These are phyloP conservation scores for Corylus avellana DNA, from an alignment of 306 rosid genomes.

Conservation along the genomic window DNA sequence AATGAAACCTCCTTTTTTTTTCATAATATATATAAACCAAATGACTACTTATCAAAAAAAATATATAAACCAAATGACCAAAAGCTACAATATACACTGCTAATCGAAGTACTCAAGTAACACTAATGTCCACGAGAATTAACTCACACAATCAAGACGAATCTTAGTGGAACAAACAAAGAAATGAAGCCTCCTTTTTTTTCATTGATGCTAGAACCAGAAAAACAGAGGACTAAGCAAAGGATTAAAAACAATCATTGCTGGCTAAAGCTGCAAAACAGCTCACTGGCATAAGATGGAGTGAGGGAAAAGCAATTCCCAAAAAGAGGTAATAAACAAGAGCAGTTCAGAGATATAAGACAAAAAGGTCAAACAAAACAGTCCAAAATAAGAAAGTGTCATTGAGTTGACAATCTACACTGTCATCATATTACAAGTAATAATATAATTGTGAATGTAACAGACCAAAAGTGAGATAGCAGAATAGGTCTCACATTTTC, in stretches of 20 bases:
- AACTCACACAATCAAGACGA: background rate
- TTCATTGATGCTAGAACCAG: background rate
- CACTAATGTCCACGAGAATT: background rate
- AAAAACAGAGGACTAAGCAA: background rate
- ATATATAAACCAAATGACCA: background rate
- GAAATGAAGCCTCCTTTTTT: background rate
- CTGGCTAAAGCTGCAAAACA: background rate
- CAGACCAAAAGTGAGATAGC: slow-evolving; percentile 8
- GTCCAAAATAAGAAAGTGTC: background rate
- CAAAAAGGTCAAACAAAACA: background rate
- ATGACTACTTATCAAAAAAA: background rate
- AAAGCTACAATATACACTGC: background rate
- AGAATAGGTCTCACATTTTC: slow-evolving; percentile 54
- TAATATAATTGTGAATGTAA: background rate
- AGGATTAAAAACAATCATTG: background rate
- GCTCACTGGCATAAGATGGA: background rate
- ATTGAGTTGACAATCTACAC: background rate
- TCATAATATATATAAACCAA: background rate
- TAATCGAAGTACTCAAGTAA: background rate
- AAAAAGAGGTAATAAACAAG: background rate
- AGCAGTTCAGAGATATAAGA: background rate
- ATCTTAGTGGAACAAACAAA: background rate
- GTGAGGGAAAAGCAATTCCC: background rate
- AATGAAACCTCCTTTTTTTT: background rate
- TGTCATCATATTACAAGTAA: background rate